Conservation (phyloP, 2,329 filamentous ascomycete species). For the Trichoderma oligosporum region DNA sequence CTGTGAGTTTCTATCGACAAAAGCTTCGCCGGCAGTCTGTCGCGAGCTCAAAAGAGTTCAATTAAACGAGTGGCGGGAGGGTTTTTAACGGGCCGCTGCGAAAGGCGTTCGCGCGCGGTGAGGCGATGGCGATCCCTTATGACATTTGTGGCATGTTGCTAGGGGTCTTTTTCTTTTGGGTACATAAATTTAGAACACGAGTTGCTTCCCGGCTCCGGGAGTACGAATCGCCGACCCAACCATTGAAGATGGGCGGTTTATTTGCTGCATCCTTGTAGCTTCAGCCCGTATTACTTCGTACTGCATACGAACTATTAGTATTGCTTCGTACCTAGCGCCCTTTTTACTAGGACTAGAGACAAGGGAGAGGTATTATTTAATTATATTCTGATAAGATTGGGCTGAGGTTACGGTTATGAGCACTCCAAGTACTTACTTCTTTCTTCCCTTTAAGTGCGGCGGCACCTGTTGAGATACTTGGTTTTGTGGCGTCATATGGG, state of each 20-base stretch:
- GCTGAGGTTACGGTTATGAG: not conserved
- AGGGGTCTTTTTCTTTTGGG: conserved; percentile 6
- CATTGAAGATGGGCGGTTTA: not conserved
- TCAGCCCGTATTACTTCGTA: conserved; percentile 10
- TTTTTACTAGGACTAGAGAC: conserved; percentile 1
- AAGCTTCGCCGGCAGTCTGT: too few species aligned
- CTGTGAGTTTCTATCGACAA: not conserved
- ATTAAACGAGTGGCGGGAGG: conserved; percentile 22
- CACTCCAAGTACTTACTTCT: too few species aligned
- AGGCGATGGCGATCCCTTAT: conserved; percentile 20
- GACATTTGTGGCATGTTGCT: conserved; percentile 19
- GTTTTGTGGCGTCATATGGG: too few species aligned
- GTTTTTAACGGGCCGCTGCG: conserved; percentile 7
- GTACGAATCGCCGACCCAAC: conserved; percentile 20
- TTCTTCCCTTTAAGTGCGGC: not conserved
- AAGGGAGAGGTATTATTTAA: conserved; percentile 9
- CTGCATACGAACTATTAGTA: conserved; percentile 1
- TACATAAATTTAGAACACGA: conserved; percentile 12
- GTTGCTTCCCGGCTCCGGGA: conserved; percentile 19
- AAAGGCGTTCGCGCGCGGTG: conserved; percentile 19
- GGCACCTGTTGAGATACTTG: too few species aligned
- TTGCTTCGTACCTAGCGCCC: too few species aligned
- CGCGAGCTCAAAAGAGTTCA: not conserved
- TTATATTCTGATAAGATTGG: not conserved
- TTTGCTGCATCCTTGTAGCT: not conserved